These are phyloP conservation scores for Mycena haematopus DNA, from an alignment of 768 basidiomycete species.

Conservation along the genomic window DNA sequence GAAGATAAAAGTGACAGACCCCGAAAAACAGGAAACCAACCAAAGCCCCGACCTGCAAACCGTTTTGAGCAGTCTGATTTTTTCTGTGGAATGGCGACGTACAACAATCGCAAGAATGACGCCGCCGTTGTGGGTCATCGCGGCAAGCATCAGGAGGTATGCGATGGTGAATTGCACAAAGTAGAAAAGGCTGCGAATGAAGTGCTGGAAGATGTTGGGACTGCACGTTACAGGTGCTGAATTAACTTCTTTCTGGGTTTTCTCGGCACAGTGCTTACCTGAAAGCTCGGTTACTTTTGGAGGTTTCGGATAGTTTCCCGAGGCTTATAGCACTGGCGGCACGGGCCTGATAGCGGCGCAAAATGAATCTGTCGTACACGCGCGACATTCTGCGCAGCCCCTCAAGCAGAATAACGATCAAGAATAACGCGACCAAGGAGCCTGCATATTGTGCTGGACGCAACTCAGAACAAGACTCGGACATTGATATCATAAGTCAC, in stretches of 20 bases:
- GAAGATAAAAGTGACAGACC: background rate
- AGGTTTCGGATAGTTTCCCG: background rate
- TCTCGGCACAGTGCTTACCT: background rate
- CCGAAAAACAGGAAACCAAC: constrained; percentile 24
- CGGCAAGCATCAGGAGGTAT: constrained; percentile 26
- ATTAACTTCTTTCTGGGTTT: background rate
- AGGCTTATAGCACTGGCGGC: background rate
- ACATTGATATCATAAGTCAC: background rate
- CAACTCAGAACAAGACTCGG: background rate
- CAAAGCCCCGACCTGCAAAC: constrained; percentile 20
- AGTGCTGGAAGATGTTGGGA: constrained; percentile 20
- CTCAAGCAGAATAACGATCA: constrained; percentile 21
- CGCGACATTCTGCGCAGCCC: constrained; percentile 16
- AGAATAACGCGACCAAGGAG: constrained; percentile 17
- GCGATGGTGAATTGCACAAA: constrained; percentile 20
- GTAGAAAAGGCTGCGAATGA: constrained; percentile 25
- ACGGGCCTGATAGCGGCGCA: constrained; percentile 20
- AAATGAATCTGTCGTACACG: constrained; percentile 21
- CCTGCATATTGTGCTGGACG: constrained; percentile 23
- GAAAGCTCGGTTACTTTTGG: constrained; percentile 6
- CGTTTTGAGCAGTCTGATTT: background rate
- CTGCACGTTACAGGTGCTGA: background rate
- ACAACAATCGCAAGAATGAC: constrained; percentile 23
- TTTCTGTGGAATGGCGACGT: background rate
- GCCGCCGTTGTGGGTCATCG: constrained; percentile 28